A percentile compares a stretch with the other conserved stretches of the same genome.
phyloP scores from a whole-genome alignment of 768 basidiomycete species.

The Russula olivacea region DNA sequence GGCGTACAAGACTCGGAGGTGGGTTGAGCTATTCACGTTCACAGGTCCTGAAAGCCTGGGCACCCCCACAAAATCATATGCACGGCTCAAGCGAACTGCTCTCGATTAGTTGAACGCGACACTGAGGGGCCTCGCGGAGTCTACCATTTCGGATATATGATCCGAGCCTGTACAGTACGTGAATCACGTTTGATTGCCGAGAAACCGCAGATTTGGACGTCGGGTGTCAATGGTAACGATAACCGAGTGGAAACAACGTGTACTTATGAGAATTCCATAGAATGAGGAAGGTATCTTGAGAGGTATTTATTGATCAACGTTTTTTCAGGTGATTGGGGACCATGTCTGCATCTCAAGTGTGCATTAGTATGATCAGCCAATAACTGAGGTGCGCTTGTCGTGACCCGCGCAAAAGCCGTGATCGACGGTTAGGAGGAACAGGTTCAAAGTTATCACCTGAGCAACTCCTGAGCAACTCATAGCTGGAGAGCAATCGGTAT shows the following conservation, averaged over 20 bases:
- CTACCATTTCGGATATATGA: constrained; percentile 25
- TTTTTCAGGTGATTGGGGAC: neutral
- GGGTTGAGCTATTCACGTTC: constrained; percentile 53
- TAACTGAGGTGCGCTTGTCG: neutral
- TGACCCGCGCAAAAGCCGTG: neutral
- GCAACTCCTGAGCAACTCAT: neutral
- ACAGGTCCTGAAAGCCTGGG: constrained; percentile 12
- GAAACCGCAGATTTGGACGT: constrained; percentile 45
- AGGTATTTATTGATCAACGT: neutral
- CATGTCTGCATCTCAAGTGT: neutral
- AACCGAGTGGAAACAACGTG: constrained; percentile 17
- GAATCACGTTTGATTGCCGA: constrained; percentile 41
- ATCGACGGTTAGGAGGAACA: neutral
- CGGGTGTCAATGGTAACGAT: constrained; percentile 52
- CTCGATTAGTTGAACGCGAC: constrained; percentile 63
- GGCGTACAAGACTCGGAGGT: constrained; percentile 85
- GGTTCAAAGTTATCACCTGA: neutral
- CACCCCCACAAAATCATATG: constrained; percentile 31
- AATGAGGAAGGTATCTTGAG: neutral
- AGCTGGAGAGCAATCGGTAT: neutral
- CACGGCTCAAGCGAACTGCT: constrained; percentile 62
- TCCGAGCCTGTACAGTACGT: constrained; percentile 38
- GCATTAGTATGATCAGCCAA: neutral
- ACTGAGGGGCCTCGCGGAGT: constrained; percentile 37
- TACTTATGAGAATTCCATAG: constrained; percentile 14